Conservation (phyloP, 352 stramenopile genomes). For the Globisporangium uncinulatum region DNA sequence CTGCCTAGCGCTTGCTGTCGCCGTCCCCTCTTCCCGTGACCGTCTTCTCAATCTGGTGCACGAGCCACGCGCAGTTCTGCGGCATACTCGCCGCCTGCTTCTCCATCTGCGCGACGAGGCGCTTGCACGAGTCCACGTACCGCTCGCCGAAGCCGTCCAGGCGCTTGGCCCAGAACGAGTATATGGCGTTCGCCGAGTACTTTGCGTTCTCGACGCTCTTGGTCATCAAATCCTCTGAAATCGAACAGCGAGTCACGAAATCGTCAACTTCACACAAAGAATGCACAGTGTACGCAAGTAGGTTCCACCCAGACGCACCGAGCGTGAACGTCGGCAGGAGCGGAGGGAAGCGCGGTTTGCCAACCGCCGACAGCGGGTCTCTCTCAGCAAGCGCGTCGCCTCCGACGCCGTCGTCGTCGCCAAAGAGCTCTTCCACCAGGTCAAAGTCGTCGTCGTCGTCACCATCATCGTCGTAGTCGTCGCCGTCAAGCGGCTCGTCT, state of each 20-base stretch:
- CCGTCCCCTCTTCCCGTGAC: constrained; percentile 24
- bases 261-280: background rate
- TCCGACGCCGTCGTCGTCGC: constrained; percentile 18
- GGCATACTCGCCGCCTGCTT: constrained; percentile 42
- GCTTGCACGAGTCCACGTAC: constrained; percentile 62
- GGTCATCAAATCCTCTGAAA: constrained; percentile 29
- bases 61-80: constrained; percentile 42
- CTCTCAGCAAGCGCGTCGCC: constrained; percentile 33
- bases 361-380: constrained; percentile 35
- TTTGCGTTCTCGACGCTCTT: constrained; percentile 47
- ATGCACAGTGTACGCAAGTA: background rate
- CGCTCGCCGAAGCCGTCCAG: constrained; percentile 59
- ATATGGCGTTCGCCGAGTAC: constrained; percentile 48
- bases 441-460: constrained; percentile 40
- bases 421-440: constrained; percentile 17
- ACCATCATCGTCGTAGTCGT: constrained; percentile 17
- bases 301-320: constrained; percentile 10
- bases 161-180: constrained; percentile 64
- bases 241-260: background rate
- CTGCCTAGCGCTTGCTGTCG: constrained; percentile 6
- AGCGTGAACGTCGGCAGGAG: constrained; percentile 49
- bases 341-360: constrained; percentile 31
- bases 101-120: constrained; percentile 59
- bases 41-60: constrained; percentile 38
- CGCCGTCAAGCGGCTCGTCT: constrained; percentile 9